Conservation (phyloP, 192 early-diverging fungal genomes). For the Backusella australiensis region DNA sequence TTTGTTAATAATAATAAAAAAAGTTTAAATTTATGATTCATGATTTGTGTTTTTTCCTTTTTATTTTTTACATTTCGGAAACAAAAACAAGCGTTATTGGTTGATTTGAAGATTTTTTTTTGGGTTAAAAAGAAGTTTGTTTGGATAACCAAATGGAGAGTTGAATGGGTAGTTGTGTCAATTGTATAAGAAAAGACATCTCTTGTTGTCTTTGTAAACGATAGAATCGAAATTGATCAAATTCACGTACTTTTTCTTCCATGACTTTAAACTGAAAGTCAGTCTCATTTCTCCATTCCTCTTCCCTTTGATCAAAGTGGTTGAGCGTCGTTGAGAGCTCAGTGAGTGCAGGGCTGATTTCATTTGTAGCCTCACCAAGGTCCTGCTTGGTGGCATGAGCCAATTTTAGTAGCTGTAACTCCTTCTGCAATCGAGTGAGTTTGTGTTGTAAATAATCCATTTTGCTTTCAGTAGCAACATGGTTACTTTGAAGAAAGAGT, state of each 20-base stretch:
- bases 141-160: background rate
- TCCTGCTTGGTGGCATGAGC: constrained; percentile 57
- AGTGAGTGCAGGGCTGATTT: constrained; percentile 47
- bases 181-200: background rate
- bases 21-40: background rate
- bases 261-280: constrained; percentile 49
- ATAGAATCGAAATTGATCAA: constrained; percentile 46
- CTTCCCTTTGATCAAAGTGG: constrained; percentile 56
- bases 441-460: constrained; percentile 44
- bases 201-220: constrained; percentile 12
- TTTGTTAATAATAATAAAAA: background rate
- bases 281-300: constrained; percentile 42
- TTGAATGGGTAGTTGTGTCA: background rate
- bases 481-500: constrained; percentile 45
- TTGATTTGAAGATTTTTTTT: background rate
- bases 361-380: constrained; percentile 41
- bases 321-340: constrained; percentile 52
- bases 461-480: constrained; percentile 43
- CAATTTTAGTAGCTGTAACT: constrained; percentile 43
- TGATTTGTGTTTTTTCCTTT: background rate
- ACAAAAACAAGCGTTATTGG: background rate
- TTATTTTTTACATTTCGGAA: background rate
- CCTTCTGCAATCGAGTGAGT: constrained; percentile 47
- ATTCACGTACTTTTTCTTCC: constrained; percentile 53
- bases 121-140: background rate